Percentiles rank a stretch among this genome's conserved stretches.
These are phyloP conservation scores for Naganishia albida DNA, from an alignment of 1,284 basidiomycete species.

Conservation along the genomic window DNA sequence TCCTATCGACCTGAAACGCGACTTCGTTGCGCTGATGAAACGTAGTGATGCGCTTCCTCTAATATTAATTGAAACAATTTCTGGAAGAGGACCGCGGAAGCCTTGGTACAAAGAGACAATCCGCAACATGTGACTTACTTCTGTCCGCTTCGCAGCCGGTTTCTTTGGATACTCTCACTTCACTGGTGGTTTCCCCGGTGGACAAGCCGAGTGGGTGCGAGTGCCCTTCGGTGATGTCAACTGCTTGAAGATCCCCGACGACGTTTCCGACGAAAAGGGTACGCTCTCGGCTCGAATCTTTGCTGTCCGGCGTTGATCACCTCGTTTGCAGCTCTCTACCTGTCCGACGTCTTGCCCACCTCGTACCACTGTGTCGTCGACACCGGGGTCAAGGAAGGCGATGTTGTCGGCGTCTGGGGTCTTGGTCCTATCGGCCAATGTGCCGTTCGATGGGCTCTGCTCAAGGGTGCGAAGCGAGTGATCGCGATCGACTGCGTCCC, in stretches of 20 bases:
- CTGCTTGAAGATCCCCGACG: constrained; percentile 66
- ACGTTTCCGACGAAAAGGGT: constrained; percentile 61
- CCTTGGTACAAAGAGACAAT: not conserved
- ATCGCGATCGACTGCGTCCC: constrained; percentile 71
- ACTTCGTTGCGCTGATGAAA: not conserved
- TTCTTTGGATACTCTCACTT: constrained; percentile 62
- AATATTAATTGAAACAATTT: too few species aligned
- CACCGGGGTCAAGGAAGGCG: constrained; percentile 66
- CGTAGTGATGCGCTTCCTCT: too few species aligned
- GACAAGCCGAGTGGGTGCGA: constrained; percentile 61
- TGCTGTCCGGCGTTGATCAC: too few species aligned
- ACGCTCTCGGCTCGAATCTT: too few species aligned
- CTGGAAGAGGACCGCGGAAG: too few species aligned
- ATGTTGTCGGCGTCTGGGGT: constrained; percentile 68
- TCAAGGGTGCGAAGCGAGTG: constrained; percentile 70
- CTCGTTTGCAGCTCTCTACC: constrained; percentile 58
- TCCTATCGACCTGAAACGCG: too few species aligned
- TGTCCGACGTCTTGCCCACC: constrained; percentile 65
- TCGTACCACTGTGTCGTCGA: constrained; percentile 70
- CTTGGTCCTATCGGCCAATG: constrained; percentile 42
- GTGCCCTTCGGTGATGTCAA: constrained; percentile 72
- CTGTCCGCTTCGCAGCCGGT: constrained; percentile 56
- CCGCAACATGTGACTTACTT: not conserved
- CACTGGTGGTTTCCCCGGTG: constrained; percentile 64
- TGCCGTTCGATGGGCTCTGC: constrained; percentile 59